Evolutionary conservation across 2,329 filamentous ascomycete genomes (phyloP).

Genomic region (Conoideocrella luteorostrata): DNA sequence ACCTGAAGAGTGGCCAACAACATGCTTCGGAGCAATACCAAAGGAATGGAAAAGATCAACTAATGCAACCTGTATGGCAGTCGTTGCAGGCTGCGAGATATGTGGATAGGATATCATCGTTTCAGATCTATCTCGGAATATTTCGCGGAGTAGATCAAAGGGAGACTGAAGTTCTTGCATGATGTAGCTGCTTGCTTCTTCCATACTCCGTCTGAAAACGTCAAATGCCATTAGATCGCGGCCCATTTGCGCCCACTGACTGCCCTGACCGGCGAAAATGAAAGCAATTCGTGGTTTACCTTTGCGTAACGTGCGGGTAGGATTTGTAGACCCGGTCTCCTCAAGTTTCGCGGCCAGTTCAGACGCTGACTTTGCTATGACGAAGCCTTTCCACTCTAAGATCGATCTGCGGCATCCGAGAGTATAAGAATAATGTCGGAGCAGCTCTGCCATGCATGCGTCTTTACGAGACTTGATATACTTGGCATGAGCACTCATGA

Average conservation of each 20-base stretch:
- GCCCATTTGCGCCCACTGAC: slow-evolving; percentile 38
- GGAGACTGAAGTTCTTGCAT: slow-evolving; percentile 20
- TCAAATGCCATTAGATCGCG: slow-evolving; percentile 33
- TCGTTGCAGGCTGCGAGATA: slow-evolving; percentile 35
- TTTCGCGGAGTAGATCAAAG: slow-evolving; percentile 30
- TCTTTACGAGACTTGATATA: slow-evolving; percentile 20
- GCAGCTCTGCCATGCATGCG: slow-evolving; percentile 11
- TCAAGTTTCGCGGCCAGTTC: slow-evolving; percentile 27
- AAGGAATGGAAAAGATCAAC: slow-evolving; percentile 32
- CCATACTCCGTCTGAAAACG: slow-evolving; percentile 34
- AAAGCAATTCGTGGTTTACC: slow-evolving; percentile 30
- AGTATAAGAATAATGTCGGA: slow-evolving; percentile 40
- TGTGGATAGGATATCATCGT: slow-evolving; percentile 27
- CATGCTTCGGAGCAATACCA: slow-evolving; percentile 24
- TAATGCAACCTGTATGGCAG: slow-evolving; percentile 35
- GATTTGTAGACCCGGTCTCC: slow-evolving; percentile 10
- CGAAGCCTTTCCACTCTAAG: slow-evolving; percentile 35
- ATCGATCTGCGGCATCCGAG: slow-evolving; percentile 37
- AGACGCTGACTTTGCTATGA: slow-evolving; percentile 27
- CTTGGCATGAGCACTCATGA: slow-evolving; percentile 27
- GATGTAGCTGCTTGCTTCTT: slow-evolving; percentile 25
- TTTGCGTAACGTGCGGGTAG: slow-evolving; percentile 19
- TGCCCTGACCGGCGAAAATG: slow-evolving; percentile 37
- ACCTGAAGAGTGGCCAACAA: slow-evolving; percentile 41
- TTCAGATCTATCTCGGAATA: slow-evolving; percentile 19